A percentile compares a stretch with the other conserved stretches of the same genome.
Conservation (phyloP, 2,329 filamentous ascomycete genomes). For the Conoideocrella luteorostrata region DNA sequence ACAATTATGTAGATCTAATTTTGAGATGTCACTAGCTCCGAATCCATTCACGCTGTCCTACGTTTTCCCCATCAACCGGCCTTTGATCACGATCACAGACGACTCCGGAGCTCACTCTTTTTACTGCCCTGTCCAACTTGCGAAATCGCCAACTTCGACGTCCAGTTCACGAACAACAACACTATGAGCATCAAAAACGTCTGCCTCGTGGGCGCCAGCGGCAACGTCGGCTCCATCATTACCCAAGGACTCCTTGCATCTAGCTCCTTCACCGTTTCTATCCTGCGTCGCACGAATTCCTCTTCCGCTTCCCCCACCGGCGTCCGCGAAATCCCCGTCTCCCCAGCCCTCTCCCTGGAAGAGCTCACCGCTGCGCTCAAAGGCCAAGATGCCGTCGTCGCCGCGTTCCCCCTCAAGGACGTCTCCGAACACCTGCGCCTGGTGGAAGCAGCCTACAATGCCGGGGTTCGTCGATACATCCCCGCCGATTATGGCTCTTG, state of each 20-base stretch:
- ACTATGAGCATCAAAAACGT: conserved; percentile 23
- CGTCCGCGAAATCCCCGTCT: conserved; percentile 18
- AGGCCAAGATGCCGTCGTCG: conserved; percentile 52
- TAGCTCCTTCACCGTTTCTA: conserved; percentile 42
- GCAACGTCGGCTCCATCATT: conserved; percentile 33
- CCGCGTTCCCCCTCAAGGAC: conserved; percentile 31
- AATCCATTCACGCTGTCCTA: too few relatives aligned
- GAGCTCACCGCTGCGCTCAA: conserved; percentile 40
- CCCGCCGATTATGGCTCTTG: conserved; percentile 50
- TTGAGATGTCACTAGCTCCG: too few relatives aligned
- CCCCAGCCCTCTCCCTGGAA: conserved; percentile 22
- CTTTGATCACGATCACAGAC: too few relatives aligned
- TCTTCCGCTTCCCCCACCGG: conserved; percentile 16
- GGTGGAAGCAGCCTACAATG: conserved; percentile 51
- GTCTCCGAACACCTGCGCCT: conserved; percentile 40
- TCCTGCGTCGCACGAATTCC: conserved; percentile 44
- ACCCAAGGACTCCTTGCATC: conserved; percentile 29
- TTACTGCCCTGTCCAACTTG: too few relatives aligned
- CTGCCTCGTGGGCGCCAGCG: conserved; percentile 29
- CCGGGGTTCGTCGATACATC: conserved; percentile 55
- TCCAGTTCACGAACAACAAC: too few relatives aligned
- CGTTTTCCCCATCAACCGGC: too few relatives aligned
- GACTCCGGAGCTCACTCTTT: too few relatives aligned
- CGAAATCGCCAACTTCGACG: too few relatives aligned
- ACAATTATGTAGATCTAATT: too few relatives aligned